Base-by-base conservation (phyloP, 2,329 filamentous ascomycete species). In the Coleophoma crateriformis region DNA sequence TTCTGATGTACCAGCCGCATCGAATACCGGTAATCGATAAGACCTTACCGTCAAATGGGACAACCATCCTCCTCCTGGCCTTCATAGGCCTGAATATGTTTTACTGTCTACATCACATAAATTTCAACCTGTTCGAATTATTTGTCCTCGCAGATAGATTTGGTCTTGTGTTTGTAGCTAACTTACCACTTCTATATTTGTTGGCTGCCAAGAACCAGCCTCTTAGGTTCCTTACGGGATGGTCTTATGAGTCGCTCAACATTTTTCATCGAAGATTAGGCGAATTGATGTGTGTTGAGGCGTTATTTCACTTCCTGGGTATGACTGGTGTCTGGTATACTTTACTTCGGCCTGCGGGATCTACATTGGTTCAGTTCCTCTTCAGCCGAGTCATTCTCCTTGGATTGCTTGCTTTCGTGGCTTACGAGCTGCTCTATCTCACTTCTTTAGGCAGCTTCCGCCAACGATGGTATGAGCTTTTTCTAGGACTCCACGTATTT, bases 191-290 rank as follows among this genome's bases (percentile, higher is more conserved):
- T 37, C 69, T 86, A 3, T 86, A 87, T 61, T 68, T 86, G 4
- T 70, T 87, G 3, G 76, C 79, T 2, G 82, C 84, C 33, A 87
- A 87, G 63, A 86, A 82, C 51, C 82, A 85, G 54, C 83, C 82
- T 0, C 60, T 86, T 33, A 77, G 78, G 50, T 57, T 72, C 2
- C 67, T 87, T 15, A 85, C 82, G 0, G 81, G 82, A 4, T 75
- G 77, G 54, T 85, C 81, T 0, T 87, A 87, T 59, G 82, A 86
- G 63, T 75, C 78, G 5, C 68, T 86, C 39, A 85, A 86, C 60
- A 77, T 86, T 42, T 75, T 85, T 49, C 82, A 87, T 61, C 77
- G 82, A 34, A 73, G 82, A 4, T 70, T 85, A 1, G 82, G 82
- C 20, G 81, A 85, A 61, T 62, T 79, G 27, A 71, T 85, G 64